Conservation (phyloP, 2,329 filamentous ascomycete species). For the Leptographium galeiforme region DNA sequence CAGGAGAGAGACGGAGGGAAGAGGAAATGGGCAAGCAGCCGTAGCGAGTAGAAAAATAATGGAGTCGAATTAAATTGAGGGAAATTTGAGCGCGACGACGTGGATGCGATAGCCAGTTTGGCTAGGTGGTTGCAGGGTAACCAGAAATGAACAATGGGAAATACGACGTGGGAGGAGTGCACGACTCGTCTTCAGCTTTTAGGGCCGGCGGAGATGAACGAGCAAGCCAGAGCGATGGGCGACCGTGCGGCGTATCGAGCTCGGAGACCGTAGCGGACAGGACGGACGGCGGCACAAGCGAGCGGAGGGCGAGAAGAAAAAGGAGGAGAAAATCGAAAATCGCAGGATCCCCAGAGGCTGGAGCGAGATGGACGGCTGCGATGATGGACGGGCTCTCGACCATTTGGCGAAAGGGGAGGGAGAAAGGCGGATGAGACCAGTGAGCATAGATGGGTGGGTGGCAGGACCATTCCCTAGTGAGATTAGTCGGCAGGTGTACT, state of each 20-base stretch:
- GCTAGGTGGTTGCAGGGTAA: not conserved
- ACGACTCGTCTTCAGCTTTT: not conserved
- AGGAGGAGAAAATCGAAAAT: not conserved
- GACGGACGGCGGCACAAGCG: too few species aligned
- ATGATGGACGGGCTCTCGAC: not conserved
- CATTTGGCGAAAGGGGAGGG: not conserved
- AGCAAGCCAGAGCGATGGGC: not conserved
- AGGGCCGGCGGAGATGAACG: not conserved
- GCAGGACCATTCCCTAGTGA: not conserved
- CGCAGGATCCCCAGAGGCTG: not conserved
- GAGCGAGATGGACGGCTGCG: not conserved
- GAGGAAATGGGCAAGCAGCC: constrained; percentile 14
- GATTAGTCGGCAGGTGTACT: not conserved
- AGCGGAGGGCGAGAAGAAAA: not conserved
- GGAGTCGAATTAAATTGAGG: constrained; percentile 2
- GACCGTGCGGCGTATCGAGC: not conserved
- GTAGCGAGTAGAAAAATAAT: not conserved
- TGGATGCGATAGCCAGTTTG: not conserved
- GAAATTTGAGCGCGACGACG: constrained; percentile 2
- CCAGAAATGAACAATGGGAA: constrained; percentile 1
- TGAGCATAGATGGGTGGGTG: not conserved
- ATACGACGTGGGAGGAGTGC: not conserved
- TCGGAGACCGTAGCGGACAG: not conserved
- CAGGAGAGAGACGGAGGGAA: not conserved
- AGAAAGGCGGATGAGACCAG: not conserved